Evolutionary conservation across 371 early-diverging fungal genomes (phyloP).

Genomic region (Mortierella sp.): DNA sequence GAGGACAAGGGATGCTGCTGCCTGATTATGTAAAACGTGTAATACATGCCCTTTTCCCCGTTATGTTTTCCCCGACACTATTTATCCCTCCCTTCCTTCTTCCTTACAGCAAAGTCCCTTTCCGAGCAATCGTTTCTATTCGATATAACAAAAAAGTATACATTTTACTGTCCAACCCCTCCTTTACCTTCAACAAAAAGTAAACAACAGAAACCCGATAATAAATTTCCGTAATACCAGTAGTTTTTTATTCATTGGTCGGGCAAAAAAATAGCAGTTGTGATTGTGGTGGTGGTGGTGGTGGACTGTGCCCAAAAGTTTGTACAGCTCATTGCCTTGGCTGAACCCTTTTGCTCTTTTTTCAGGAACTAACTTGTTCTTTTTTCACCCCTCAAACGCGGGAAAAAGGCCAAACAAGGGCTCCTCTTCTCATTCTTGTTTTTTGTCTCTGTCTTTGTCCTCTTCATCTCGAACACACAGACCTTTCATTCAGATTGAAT

Average conservation of each 20-base stretch:
- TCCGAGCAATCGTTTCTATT: background rate
- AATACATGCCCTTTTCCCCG: background rate
- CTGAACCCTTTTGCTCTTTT: too few species aligned
- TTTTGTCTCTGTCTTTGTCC: background rate
- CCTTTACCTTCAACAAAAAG: background rate
- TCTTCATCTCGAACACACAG: too few species aligned
- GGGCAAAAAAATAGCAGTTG: too few species aligned
- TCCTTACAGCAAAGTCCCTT: constrained; percentile 2
- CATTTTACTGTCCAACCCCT: background rate
- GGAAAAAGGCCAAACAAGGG: too few species aligned
- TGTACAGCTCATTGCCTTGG: too few species aligned
- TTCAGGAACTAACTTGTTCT: too few species aligned
- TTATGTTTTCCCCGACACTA: background rate
- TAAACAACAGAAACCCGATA: background rate
- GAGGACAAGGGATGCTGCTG: constrained; percentile 62
- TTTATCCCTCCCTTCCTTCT: constrained; percentile 2
- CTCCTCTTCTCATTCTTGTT: background rate
- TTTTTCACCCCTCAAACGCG: too few species aligned
- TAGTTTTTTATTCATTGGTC: too few species aligned
- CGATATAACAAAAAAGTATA: too few species aligned
- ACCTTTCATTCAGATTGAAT: too few species aligned
- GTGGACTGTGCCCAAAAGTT: too few species aligned
- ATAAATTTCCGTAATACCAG: constrained; percentile 7
- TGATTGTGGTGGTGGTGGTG: too few species aligned
- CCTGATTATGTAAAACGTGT: constrained; percentile 63